Base-by-base conservation (phyloP, 129 eudicot genomes). In the Flaveria ramosissima region DNA sequence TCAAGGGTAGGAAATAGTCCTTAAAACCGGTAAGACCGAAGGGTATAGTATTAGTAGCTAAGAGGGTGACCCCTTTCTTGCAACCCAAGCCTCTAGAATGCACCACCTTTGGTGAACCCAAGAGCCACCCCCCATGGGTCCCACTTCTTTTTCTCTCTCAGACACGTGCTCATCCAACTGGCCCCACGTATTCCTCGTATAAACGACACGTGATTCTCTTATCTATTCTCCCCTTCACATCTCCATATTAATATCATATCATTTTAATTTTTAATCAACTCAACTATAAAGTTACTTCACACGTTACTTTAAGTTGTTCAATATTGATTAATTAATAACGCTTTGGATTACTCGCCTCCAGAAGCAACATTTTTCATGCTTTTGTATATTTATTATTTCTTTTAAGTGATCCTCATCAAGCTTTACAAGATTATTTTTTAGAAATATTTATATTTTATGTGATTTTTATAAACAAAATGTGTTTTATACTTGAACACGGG, bases 21-120 rank as follows among this genome's bases (percentile, higher is more conserved):
- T 71, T 51, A 30, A 10, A 32, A 71, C 6, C 26, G 3, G 48
- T 47, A 9, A 11, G 70, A 63, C 56, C 13, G n/a, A 32, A 42
- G 68, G 12, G 36, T 23, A 59, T 14, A 24, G 27, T 32, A 20
- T 8, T 20, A 57, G 27, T 9, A 7, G 43, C 10, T 21, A 9
- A 6, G 32, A 7, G 20, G 36, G 74, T 11, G 68, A 21, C 68
- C 75, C 81, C 63, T 64, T 75, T 75, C 72, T 77, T 77, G 81
- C 21, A 56, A 45, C 23, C 42, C 82, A 69, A 78, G 76, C 21
- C 61, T 69, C 70, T 46, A 11, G 21, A 14, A 63, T 47, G 45
- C 39, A 65, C 13, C 70, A 45, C 82, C 82, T 51, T 78, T 78
- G 71, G 82, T 59, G 70, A 78, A 59, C 76, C 82, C 52, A 78